Evolutionary conservation across 345 rosid species (phyloP), one percentile per base, ranked within the genome.

Genomic region (Gossypium rotundifolium): DNA sequence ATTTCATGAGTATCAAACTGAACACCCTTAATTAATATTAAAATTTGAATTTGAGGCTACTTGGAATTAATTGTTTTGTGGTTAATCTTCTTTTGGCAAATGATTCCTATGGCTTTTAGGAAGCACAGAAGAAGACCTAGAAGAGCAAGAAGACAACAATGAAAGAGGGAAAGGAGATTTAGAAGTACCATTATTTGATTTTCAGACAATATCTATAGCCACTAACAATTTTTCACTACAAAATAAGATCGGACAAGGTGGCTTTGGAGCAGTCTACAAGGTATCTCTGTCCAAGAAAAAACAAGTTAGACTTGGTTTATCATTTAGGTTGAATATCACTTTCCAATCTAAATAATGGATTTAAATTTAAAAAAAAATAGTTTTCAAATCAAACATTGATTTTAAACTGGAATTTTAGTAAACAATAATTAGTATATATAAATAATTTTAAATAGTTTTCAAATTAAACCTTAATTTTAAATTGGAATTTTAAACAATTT

Each of bases 191-290:
- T 40, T 71, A 18, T 57, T 16, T 60, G 75, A 81, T 61, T 76
- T 83, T 17, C 44, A 18, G 33, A 65, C 78, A 17, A 68, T 85
- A 40, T 61, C 76, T 16, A 59, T 40, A n/a, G 86, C 88, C 3
- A 83, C 88, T 0, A 18, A 76, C 64, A 70, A 74, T 65, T 85
- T 83, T 71, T 81, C 82, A 0, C 8, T 18, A 0, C 62, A 40
- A 13, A 83, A 83, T 61, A 48, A 72, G 54, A 23, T 83, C 42
- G 88, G 88, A 13, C 46, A 71, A 5, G 88, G 40, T 33, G 40
- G 40, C 40, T 33, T 33, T 5, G 40, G 40, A 33, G 40, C 40
- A 33, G 40, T 33, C 57, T 17, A 52, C 9, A 52, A 17, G 8
- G 17, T 52, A 52, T 52, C 7, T 16, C 40, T 33, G 40, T 33